These are phyloP conservation scores for Cryphonectria parasitica DNA, from an alignment of 2,329 filamentous ascomycete species.

Conservation along the genomic window DNA sequence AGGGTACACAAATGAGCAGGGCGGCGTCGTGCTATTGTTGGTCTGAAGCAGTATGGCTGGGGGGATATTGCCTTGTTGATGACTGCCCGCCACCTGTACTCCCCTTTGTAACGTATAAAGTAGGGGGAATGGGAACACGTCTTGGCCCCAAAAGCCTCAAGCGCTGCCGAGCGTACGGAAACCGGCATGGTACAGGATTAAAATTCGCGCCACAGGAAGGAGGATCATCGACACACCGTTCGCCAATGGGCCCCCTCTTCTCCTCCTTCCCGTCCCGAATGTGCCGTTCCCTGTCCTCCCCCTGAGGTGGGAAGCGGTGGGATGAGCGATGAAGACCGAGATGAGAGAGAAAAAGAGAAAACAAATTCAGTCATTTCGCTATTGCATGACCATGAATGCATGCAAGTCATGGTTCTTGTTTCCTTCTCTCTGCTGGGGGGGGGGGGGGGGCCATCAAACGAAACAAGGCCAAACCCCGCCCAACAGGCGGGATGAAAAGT, in stretches of 20 bases:
- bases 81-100: neutral
- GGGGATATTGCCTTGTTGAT: neutral
- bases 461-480: neutral
- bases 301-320: neutral
- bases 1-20: neutral
- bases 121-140: neutral
- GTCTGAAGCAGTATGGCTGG: slow-evolving; percentile 2
- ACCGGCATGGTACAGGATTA: neutral
- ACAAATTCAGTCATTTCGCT: neutral
- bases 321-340: neutral
- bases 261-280: neutral
- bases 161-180: neutral
- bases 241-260: neutral
- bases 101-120: neutral
- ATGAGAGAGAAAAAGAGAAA: neutral
- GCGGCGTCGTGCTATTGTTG: neutral
- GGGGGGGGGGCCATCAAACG: neutral
- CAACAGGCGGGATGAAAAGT: neutral
- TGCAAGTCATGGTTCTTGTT: neutral
- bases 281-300: neutral
- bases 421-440: neutral
- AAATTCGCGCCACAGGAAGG: slow-evolving; percentile 1
- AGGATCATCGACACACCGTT: neutral
- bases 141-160: neutral
- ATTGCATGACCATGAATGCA: neutral